Percentiles rank a stretch among this genome's conserved stretches.
phyloP scores from a whole-genome alignment of 495 filamentous ascomycete genomes.

The Pseudoneurospora amorphoporcata region DNA sequence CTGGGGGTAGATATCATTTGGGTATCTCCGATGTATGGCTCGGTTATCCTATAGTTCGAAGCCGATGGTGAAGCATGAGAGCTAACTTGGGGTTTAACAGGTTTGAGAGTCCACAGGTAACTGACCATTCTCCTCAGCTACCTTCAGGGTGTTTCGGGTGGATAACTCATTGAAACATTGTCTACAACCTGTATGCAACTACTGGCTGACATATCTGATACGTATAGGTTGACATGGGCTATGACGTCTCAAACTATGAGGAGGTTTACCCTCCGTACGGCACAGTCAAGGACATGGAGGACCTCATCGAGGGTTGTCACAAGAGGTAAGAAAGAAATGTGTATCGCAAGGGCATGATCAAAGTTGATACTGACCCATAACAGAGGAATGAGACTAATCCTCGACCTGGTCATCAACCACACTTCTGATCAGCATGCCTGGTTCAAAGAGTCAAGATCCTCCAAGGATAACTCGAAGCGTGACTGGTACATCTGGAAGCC shows the following conservation, averaged over 20 bases:
- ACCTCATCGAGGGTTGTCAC: constrained; percentile 44
- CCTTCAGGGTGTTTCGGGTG: neutral
- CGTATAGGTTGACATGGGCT: constrained; percentile 39
- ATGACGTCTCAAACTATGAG: constrained; percentile 57
- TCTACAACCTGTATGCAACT: neutral
- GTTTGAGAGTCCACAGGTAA: constrained; percentile 50
- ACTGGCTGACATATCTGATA: neutral
- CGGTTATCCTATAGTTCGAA: neutral
- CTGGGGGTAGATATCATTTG: constrained; percentile 58
- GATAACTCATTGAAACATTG: neutral
- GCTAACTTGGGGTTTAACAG: neutral
- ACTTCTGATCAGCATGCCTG: constrained; percentile 69
- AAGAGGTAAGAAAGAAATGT: constrained; percentile 24
- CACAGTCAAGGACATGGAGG: constrained; percentile 50
- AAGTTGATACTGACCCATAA: constrained; percentile 19
- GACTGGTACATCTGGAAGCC: constrained; percentile 70
- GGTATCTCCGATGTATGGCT: constrained; percentile 47
- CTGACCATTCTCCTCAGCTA: neutral
- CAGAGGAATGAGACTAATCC: constrained; percentile 57
- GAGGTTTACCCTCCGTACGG: constrained; percentile 52
- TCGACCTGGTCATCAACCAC: constrained; percentile 72
- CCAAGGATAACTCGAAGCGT: constrained; percentile 49
- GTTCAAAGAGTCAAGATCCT: constrained; percentile 58
- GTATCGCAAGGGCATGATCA: neutral
- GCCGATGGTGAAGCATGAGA: neutral